Base-by-base conservation (phyloP, 169 alveolate genomes). In the Eimeria sp. region DNA sequence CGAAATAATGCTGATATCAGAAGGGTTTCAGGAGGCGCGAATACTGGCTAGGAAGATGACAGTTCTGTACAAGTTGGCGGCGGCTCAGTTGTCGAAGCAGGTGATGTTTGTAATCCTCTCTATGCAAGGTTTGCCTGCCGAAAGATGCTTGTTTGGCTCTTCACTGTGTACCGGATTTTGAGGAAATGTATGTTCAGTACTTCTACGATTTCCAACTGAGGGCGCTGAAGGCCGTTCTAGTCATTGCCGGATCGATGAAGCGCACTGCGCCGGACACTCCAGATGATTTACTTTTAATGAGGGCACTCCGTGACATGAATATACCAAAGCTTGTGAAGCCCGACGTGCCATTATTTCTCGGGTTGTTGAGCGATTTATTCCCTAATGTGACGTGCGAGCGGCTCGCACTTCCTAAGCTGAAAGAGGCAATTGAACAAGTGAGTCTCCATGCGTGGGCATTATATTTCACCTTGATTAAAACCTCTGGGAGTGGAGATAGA, bases 181-280 rank as follows among this genome's bases (percentile, higher is more conserved):
- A 9, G 23, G 37, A 27, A 60, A 25, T 46, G 62, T 60, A 76
- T 43, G 37, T 95, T 33, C 95, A 76, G 96, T 97, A 97, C 91
- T 99, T 98, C 97, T 98, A 99, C 97, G 99, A 99, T 97, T 99
- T 99, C 99, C 99, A 99, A 90, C 99, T 99, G 33, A 98, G 99
- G 95, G 99, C 99, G 66, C 98, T 99, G 90, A 99, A 99, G 96
- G 99, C 99, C 40, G 99, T 88, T 6, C 98, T 99, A 80, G 98
- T 99, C 85, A 98, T 98, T 97, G 99, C 99, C 30, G 99, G 99
- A 68, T 98, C 98, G 76, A 98, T 99, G 93, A 99, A 99, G 97
- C 98, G 99, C 97, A 99, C 98, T 16, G 98, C 98, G 74, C 99
- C 99, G 87, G 98, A 99, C 25, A 97, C 98, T 85, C 98, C 98